phyloP scores from a whole-genome alignment of 371 early-diverging fungal species.

The Basidiobolus meristosporus region DNA sequence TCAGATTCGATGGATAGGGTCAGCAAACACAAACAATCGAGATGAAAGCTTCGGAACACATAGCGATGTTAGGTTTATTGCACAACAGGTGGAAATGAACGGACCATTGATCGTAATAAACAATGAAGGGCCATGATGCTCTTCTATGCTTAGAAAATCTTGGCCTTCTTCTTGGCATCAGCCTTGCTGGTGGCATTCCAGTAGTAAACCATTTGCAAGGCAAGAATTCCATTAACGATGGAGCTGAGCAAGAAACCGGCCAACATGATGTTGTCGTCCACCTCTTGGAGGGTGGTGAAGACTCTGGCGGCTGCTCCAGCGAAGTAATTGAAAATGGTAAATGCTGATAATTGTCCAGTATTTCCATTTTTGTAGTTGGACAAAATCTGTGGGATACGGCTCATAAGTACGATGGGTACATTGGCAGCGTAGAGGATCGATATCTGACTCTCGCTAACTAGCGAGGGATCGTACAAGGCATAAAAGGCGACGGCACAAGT shows the following conservation, averaged over 20 bases:
- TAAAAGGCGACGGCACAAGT: conserved; percentile 14
- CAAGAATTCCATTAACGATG: conserved; percentile 55
- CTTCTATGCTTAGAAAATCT: no score
- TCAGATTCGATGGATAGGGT: no score
- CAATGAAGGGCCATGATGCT: no score
- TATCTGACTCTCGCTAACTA: conserved; percentile 28
- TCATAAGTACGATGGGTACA: conserved; percentile 56
- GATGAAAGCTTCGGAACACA: no score
- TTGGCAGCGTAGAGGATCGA: conserved; percentile 48
- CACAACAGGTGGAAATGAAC: no score
- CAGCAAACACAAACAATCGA: no score
- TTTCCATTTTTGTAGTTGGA: conserved; percentile 47
- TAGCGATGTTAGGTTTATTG: no score
- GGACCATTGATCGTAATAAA: no score
- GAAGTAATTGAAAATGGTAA: conserved; percentile 71
- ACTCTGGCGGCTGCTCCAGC: conserved; percentile 71
- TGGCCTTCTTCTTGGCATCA: conserved; percentile 5
- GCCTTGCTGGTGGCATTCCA: conserved; percentile 25
- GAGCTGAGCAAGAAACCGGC: conserved; percentile 46
- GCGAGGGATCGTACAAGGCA: conserved; percentile 14
- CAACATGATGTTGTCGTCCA: conserved; percentile 57
- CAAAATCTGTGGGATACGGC: conserved; percentile 76
- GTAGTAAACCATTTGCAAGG: conserved; percentile 63
- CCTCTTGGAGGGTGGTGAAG: conserved; percentile 78
- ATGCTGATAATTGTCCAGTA: conserved; percentile 82